Base-by-base conservation (phyloP, 345 rosid genomes). In the Linum trigynum region DNA sequence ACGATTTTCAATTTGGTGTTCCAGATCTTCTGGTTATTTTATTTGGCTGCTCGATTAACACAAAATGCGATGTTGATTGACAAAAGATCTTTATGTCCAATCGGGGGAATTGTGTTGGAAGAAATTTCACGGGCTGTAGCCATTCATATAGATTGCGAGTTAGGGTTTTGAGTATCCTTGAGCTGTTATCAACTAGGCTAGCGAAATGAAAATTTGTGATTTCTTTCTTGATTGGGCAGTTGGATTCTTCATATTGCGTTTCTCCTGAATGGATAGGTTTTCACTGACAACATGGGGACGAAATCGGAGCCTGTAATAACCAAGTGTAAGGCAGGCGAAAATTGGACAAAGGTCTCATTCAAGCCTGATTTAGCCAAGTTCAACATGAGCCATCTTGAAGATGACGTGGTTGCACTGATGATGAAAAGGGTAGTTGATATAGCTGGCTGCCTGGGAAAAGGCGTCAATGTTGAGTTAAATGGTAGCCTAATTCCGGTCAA, bases 391-490 rank as follows among this genome's bases (percentile, higher is more conserved):
- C 80, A 77, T 35, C 80, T 94, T 5, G 99, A 91, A 71, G 91
- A 85, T 2, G 99, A 94, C 70, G 99, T 85, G 71, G 88, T 94
- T 65, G 96, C 96, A 7, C 65, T 95, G 64, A 95, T 95, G 96
- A 95, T 75, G 57, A 95, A 91, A 79, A 69, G 96, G 40, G 99
- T 95, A 8, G 78, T 89, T 48, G 97, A 95, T 68, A 55, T 95
- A 75, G 96, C 96, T 72, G 99, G 99, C 4, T 91, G 97, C 67
- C 88, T 95, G 57, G 99, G 99, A 65, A 89, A 89, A 81, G 69
- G 86, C 36, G 97, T 95, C 57, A 89, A 87, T 70, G 95, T 95
- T 58, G 97, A 91, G 70, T 78, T 95, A 53, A 89, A 95, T 65
- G 97, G 97, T 53, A 76, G 64, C 35, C 77, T 80, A 5, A 72